A percentile compares a stretch with the other conserved stretches of the same genome.
Conservation (phyloP, 192 early-diverging fungal species). For the Diversispora eburnea region DNA sequence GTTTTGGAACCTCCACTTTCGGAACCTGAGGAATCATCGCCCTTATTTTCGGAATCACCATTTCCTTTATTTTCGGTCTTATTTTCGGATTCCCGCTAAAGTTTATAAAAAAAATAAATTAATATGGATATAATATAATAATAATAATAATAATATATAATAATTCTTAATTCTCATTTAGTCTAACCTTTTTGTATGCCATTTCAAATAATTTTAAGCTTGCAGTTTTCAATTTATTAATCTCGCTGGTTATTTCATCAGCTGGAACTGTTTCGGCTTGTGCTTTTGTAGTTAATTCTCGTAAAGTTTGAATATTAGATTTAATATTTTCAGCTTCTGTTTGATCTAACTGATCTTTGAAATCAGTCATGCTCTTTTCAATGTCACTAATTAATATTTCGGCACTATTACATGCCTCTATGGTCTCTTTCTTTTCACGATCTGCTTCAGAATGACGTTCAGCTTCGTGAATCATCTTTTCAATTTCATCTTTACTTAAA, state of each 20-base stretch:
- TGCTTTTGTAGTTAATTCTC: conserved; percentile 71
- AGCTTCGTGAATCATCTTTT: conserved; percentile 93
- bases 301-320: conserved; percentile 74
- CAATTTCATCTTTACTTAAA: conserved; percentile 89
- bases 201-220: conserved; percentile 96
- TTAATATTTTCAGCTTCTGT: conserved; percentile 85
- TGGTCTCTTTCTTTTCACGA: conserved; percentile 86
- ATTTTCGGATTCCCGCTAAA: too few relatives aligned
- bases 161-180: too few relatives aligned
- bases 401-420: conserved; percentile 92
- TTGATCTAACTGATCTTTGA: conserved; percentile 92
- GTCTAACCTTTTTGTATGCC: conserved; percentile 82
- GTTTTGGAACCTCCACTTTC: too few relatives aligned
- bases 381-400: conserved; percentile 89
- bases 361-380: conserved; percentile 93
- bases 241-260: conserved; percentile 88
- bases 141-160: too few relatives aligned
- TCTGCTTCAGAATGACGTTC: conserved; percentile 91
- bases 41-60: too few relatives aligned
- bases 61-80: too few relatives aligned
- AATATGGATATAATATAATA: too few relatives aligned
- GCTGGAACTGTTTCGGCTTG: conserved; percentile 61
- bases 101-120: too few relatives aligned
- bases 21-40: too few relatives aligned
- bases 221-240: conserved; percentile 80